Base-by-base conservation (phyloP, 805 yeast species). In the Zygotorulaspora florentina region DNA sequence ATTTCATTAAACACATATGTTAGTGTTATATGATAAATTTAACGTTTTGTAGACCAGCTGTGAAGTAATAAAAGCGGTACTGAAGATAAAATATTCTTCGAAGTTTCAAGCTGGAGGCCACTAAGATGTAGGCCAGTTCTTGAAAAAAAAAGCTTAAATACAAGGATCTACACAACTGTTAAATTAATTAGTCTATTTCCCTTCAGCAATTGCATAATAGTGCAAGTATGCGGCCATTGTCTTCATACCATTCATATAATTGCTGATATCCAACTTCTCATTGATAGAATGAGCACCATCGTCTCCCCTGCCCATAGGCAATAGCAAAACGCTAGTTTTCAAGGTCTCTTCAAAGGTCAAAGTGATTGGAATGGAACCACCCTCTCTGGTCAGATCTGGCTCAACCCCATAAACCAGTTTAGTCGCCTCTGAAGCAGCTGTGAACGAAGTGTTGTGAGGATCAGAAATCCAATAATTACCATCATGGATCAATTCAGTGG, bases 201-300 rank as follows among this genome's bases (percentile, higher is more conserved):
- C 64, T 16, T 59, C 52, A 18, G 61, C 52, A 40, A 64, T 75
- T 43, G 81, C 86, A 56, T 85, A 85, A 72, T 84, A 90, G 70
- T 93, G 97, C 65, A 93, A 75, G 70, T 89, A 93, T 15, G 97
- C 96, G 55, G 91, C 83, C 69, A 91, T 78, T 11, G 96, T 85
- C 75, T 93, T 93, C 62, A 86, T 81, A 55, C 99, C 99, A 62
- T 87, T 86, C 56, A 93, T 81, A 70, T 87, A 93, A 75, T 93
- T 93, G 54, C 85, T 72, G 43, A 89, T 74, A 65, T 95, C 86
- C 59, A 93, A 72, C 74, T 93, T 93, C 73, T 93, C 99, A 65
- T 93, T 93, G 61, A 93, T 89, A 17, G 96, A 88, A 68, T 93
- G 99, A 39, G 99, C 99, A 59, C 99, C 99, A 64, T 93, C 99